A percentile compares a stretch with the other conserved stretches of the same genome.
These are phyloP conservation scores for Pseudocercospora fijiensis DNA, from an alignment of 2,329 filamentous ascomycete genomes.

Conservation along the genomic window DNA sequence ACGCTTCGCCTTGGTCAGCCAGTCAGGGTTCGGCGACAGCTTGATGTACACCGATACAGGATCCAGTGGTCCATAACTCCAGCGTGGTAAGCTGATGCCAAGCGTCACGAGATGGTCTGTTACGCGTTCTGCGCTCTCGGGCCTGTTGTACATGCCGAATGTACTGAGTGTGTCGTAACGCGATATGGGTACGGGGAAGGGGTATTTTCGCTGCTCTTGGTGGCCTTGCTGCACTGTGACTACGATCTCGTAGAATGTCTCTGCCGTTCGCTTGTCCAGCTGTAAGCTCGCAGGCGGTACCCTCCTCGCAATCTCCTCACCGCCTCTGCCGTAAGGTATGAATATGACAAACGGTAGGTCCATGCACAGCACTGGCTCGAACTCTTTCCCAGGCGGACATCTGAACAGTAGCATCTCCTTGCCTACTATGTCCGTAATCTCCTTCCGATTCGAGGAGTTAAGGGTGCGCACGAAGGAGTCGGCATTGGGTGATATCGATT, in stretches of 20 bases:
- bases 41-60: slow-evolving; percentile 96
- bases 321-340: slow-evolving; percentile 89
- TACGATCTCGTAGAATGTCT: slow-evolving; percentile 95
- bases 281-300: slow-evolving; percentile 92
- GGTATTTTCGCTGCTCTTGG: slow-evolving; percentile 82
- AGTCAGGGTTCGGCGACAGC: slow-evolving; percentile 86
- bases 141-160: slow-evolving; percentile 99
- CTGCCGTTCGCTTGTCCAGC: slow-evolving; percentile 86
- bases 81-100: slow-evolving; percentile 86
- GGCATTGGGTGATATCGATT: slow-evolving; percentile 94
- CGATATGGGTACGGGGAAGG: slow-evolving; percentile 85
- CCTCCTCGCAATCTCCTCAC: slow-evolving; percentile 82
- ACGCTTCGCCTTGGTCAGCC: slow-evolving; percentile 83
- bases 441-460: slow-evolving; percentile 76
- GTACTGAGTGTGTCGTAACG: slow-evolving; percentile 96
- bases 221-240: slow-evolving; percentile 92
- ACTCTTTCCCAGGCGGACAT: slow-evolving; percentile 78
- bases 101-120: slow-evolving; percentile 89
- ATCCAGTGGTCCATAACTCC: slow-evolving; percentile 94
- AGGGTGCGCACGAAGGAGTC: slow-evolving; percentile 93
- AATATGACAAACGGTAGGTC: slow-evolving; percentile 96
- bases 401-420: slow-evolving; percentile 93
- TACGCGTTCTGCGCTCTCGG: slow-evolving; percentile 80
- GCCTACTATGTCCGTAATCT: slow-evolving; percentile 87
- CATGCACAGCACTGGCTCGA: slow-evolving; percentile 89